Evolutionary conservation across 2,329 filamentous ascomycete species (phyloP), one percentile per base, ranked within the genome.

Genomic region (Periconia sp.): DNA sequence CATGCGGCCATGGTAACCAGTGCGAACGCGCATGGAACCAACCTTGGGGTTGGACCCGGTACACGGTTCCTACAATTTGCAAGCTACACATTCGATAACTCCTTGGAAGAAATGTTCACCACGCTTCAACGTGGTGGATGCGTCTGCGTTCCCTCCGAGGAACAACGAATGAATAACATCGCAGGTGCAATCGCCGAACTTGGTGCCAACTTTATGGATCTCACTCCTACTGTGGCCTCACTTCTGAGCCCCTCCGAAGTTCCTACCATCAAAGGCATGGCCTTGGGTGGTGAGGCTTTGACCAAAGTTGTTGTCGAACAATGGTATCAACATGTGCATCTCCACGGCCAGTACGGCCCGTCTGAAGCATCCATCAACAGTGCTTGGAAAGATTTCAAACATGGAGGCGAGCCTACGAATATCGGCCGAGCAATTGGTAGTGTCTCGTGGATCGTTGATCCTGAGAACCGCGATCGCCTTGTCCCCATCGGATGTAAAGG

Each of bases 201-300:
- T 0, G 54, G 62, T 41, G 66, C 58, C 8, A 69, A 69, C 33
- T 68, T 64, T n/a, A 63, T 64, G 2, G 79, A 82, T 59, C 77
- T 85, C 58, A 87, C 86, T 0, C 82, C 85, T 1, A 77, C 83
- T 0, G 77, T 88, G n/a, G 82, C 83, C 1, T 73, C 75, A 18
- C 73, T 78, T 1, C 53, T 83, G 1, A 69, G 74, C 9, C 78
- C 77, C 0, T 66, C 72, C 35, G 72, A 70, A 13, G 73, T 82
- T 1, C 77, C 78, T 1, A 73, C 69, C 0, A 60, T 83, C 35
- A 76, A 72, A 49, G 72, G 71, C 0, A 61, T 83, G 43, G 66
- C 73, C 2, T 69, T 77, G 10, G 77, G 76, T 11, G 79, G 78
- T 18, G 79, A 81, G 53, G 76, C 77, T 37, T 50, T 72, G 6